Evolutionary conservation across 2,329 filamentous ascomycete genomes (phyloP).

Genomic region (Tetracladium maxilliforme): DNA sequence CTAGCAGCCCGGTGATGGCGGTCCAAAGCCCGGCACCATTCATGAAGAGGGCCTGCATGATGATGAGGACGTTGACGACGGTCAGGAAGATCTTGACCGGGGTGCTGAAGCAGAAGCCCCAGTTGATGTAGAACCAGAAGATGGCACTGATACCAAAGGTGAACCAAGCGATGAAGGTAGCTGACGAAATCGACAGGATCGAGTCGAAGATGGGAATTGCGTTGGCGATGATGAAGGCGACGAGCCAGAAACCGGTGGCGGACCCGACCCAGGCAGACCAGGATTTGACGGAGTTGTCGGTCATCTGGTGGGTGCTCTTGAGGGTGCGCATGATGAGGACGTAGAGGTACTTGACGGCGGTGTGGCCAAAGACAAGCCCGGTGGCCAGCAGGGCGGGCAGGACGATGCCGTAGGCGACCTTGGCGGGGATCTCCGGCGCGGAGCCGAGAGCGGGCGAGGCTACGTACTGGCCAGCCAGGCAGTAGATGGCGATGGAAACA

Average conservation of each 20-base stretch:
- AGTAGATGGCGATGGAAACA: conserved; percentile 16
- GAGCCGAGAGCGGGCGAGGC: conserved; percentile 18
- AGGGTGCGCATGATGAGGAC: conserved; percentile 17
- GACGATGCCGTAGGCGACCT: conserved; percentile 18
- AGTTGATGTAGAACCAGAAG: background rate
- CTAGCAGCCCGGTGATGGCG: conserved; percentile 22
- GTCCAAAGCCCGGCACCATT: conserved; percentile 28
- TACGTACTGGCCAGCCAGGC: conserved; percentile 15
- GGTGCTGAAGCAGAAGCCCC: conserved; percentile 20
- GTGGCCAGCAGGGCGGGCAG: conserved; percentile 15
- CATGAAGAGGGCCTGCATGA: conserved; percentile 19
- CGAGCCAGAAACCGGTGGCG: conserved; percentile 17
- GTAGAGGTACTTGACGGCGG: conserved; percentile 18
- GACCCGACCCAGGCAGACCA: conserved; percentile 19
- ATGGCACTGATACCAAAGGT: conserved; percentile 9
- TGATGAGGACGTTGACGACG: conserved; percentile 31
- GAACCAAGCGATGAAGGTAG: conserved; percentile 20
- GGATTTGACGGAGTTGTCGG: conserved; percentile 15
- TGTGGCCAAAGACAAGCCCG: conserved; percentile 17
- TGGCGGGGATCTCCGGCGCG: conserved; percentile 14
- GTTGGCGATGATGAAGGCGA: conserved; percentile 19
- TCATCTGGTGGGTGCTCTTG: conserved; percentile 17
- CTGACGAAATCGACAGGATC: conserved; percentile 19
- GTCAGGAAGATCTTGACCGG: conserved; percentile 17
- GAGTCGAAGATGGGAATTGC: conserved; percentile 22